phyloP scores from a whole-genome alignment of 2,329 filamentous ascomycete species.

The Ophiosphaerella korrae region DNA sequence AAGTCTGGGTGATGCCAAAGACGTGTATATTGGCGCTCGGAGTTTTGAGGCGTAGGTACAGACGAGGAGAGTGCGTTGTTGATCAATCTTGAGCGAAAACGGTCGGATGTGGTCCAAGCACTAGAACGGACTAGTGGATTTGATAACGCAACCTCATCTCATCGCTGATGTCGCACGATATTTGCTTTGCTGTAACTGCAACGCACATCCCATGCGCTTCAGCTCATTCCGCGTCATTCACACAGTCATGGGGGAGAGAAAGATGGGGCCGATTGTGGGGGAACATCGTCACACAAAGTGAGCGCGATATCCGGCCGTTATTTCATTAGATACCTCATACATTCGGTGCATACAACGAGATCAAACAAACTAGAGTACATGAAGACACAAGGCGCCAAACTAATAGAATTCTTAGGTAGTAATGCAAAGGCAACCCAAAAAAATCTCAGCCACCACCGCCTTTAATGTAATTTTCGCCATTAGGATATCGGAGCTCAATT shows the following conservation, averaged over 20 bases:
- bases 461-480: conserved; percentile 13
- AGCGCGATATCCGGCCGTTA: conserved; percentile 2
- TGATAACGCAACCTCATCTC: conserved; percentile 12
- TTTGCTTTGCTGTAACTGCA: conserved; percentile 19
- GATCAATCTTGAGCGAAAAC: no score
- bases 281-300: not conserved
- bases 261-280: not conserved
- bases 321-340: conserved; percentile 28
- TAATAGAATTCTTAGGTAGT: conserved; percentile 22
- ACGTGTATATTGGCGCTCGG: not conserved
- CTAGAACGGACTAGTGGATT: not conserved
- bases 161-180: conserved; percentile 13
- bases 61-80: not conserved
- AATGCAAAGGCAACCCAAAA: conserved; percentile 15
- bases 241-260: not conserved
- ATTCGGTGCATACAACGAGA: conserved; percentile 23
- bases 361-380: conserved; percentile 28
- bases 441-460: conserved; percentile 18
- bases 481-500: not conserved
- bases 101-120: not conserved
- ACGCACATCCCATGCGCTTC: conserved; percentile 15
- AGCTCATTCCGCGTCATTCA: conserved; percentile 11
- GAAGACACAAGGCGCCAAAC: conserved; percentile 15
- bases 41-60: not conserved
- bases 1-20: conserved; percentile 4